Evolutionary conservation across 305 asterid species (phyloP).

Genomic region (Fraxinus dipetala): DNA sequence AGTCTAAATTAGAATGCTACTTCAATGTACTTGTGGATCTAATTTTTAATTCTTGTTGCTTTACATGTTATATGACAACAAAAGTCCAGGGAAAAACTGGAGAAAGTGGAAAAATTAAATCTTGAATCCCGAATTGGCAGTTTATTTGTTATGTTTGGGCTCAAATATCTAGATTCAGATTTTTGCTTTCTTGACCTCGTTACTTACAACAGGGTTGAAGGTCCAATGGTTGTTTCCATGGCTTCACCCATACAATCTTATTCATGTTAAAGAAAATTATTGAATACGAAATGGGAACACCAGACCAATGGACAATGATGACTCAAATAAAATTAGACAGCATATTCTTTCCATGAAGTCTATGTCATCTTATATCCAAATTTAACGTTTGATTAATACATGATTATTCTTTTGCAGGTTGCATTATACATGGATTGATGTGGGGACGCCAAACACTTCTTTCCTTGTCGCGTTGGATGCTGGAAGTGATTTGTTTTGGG

Average conservation of each 20-base stretch:
- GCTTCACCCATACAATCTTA: background rate
- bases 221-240: background rate
- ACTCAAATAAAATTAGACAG: background rate
- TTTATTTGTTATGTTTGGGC: background rate
- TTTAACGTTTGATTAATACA: background rate
- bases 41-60: background rate
- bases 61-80: background rate
- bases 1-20: background rate
- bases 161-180: background rate
- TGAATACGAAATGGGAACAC: background rate
- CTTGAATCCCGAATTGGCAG: background rate
- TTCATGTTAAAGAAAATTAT: background rate
- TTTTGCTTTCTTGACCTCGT: background rate
- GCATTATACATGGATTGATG: constrained; percentile 79
- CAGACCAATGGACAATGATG: background rate
- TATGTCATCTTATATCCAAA: constrained; percentile 6
- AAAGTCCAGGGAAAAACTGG: background rate
- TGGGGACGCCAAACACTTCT: constrained; percentile 75
- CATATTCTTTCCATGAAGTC: background rate
- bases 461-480: constrained; percentile 84
- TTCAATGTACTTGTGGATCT: background rate
- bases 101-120: background rate
- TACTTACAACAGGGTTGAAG: background rate
- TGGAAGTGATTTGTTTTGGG: constrained; percentile 81
- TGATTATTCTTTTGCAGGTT: constrained; percentile 49